Evolutionary conservation across 495 filamentous ascomycete genomes (phyloP).

Genomic region (Lophiostoma macrostomum): DNA sequence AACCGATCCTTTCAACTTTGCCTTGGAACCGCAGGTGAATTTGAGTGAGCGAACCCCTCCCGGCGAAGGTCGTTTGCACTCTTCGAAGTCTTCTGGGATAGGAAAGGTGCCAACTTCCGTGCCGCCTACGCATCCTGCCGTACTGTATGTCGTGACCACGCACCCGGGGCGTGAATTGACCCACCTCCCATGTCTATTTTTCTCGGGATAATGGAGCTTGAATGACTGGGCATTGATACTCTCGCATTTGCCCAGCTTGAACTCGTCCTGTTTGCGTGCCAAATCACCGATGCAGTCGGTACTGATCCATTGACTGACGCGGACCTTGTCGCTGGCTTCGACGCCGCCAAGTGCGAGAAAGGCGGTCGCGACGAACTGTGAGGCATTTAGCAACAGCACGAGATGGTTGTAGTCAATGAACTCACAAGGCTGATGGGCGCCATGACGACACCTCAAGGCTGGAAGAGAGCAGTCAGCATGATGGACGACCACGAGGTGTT

Average conservation of each 20-base stretch:
- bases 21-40: not conserved
- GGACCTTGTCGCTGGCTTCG: slow-evolving; percentile 6
- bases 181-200: not conserved
- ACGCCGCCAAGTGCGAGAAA: slow-evolving; percentile 3
- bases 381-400: not conserved
- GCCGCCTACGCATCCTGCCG: not conserved
- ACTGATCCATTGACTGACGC: slow-evolving; percentile 1
- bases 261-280: not conserved
- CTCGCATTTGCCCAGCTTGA: slow-evolving; percentile 4
- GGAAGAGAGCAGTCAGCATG: not conserved
- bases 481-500: not conserved
- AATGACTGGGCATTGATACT: not conserved
- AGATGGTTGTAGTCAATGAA: not conserved
- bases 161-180: not conserved
- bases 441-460: slow-evolving; percentile 4
- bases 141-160: not conserved
- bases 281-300: slow-evolving; percentile 2
- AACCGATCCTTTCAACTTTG: not conserved
- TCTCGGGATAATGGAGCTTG: slow-evolving; percentile 2
- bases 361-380: not conserved
- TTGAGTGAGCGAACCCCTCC: slow-evolving; percentile 6
- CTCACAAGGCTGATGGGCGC: slow-evolving; percentile 1
- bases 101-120: not conserved
- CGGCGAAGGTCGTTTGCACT: not conserved
- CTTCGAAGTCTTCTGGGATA: not conserved